Evolutionary conservation across 108 stramenopile species (phyloP).

Genomic region (Skeletonema potamos): DNA sequence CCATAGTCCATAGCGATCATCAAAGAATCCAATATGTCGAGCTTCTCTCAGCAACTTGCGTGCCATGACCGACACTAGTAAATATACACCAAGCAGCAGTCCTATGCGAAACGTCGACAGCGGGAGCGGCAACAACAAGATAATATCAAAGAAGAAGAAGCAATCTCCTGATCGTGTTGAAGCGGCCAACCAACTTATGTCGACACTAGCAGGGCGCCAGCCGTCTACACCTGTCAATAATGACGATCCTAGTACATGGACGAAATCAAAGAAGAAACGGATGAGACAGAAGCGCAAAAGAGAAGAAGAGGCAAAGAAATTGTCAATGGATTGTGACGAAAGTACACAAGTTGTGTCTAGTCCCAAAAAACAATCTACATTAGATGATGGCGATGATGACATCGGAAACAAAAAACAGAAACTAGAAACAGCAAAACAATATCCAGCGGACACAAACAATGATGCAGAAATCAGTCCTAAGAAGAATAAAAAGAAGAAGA

Average conservation of each 20-base stretch:
- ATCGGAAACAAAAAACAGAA: neutral
- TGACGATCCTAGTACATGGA: slow-evolving; percentile 36
- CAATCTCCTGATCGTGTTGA: neutral
- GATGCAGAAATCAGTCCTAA: neutral
- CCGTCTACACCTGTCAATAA: neutral
- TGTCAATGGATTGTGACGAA: neutral
- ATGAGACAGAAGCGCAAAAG: slow-evolving; percentile 42
- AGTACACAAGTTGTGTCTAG: neutral
- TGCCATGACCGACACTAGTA: neutral
- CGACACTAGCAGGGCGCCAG: neutral
- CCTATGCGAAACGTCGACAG: neutral
- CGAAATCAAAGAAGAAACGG: slow-evolving; percentile 44
- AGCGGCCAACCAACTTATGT: neutral
- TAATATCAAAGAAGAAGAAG: neutral
- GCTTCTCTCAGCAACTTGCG: neutral
- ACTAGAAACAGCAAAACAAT: neutral
- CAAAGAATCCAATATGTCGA: too few relatives aligned
- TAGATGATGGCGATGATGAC: neutral
- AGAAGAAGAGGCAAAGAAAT: slow-evolving; percentile 23
- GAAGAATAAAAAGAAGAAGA: slow-evolving; percentile 18
- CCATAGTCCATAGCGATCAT: too few relatives aligned
- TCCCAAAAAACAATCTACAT: neutral
- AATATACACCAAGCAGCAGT: neutral
- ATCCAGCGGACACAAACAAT: neutral
- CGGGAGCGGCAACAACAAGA: neutral